Percentiles rank a stretch among this genome's conserved stretches.
phyloP scores from a whole-genome alignment of 495 filamentous ascomycete genomes.

The Aspergillus affinis region DNA sequence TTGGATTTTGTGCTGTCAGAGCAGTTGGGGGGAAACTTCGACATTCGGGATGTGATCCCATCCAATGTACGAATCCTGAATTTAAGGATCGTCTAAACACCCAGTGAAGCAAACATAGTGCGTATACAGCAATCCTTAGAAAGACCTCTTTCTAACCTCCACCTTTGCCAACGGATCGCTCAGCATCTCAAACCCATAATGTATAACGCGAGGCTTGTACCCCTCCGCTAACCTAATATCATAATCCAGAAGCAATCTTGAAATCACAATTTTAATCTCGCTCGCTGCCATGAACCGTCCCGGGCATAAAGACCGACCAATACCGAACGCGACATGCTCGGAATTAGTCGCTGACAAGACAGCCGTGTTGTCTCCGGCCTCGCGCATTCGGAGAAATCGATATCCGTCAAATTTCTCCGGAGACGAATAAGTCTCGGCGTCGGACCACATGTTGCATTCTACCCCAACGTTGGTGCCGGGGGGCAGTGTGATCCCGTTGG shows the following conservation, averaged over 20 bases:
- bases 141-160: conserved; percentile 7
- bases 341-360: conserved; percentile 32
- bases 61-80: too few relatives aligned
- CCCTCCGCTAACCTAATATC: conserved; percentile 22
- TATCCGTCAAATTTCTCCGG: conserved; percentile 35
- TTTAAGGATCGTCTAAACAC: too few relatives aligned
- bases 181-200: conserved; percentile 11
- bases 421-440: conserved; percentile 32
- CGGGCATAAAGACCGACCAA: conserved; percentile 45
- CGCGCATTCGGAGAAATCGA: conserved; percentile 33
- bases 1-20: background rate
- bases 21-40: background rate
- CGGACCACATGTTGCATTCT: conserved; percentile 17
- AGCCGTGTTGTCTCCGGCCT: conserved; percentile 25
- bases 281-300: conserved; percentile 15
- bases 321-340: conserved; percentile 36
- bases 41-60: background rate
- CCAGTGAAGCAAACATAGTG: too few relatives aligned
- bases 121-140: background rate
- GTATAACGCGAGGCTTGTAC: background rate
- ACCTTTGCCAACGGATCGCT: conserved; percentile 8
- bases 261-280: background rate
- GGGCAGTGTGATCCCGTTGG: conserved; percentile 14
- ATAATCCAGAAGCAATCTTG: background rate
- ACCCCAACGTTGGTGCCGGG: conserved; percentile 23